phyloP scores from a whole-genome alignment of 2,329 filamentous ascomycete genomes.

The Colletotrichum gloeosporioides region DNA sequence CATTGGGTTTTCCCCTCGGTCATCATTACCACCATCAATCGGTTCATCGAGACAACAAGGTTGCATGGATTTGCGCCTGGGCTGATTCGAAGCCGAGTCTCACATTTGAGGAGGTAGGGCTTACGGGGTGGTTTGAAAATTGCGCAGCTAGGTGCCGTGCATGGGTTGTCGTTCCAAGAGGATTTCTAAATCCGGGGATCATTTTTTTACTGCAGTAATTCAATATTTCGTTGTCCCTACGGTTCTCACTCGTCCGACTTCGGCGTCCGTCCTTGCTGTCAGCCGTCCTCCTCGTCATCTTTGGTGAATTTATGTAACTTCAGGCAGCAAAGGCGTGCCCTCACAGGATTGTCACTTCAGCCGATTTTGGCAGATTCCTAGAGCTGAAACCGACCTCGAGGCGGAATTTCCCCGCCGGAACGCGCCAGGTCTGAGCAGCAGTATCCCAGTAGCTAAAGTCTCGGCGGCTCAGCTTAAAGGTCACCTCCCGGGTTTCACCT shows the following conservation, averaged over 20 bases:
- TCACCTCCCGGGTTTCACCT: constrained; percentile 52
- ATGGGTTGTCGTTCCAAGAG: too few species aligned
- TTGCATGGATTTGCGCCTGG: not conserved
- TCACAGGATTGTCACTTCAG: not conserved
- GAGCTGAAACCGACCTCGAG: constrained; percentile 40
- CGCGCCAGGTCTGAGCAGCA: constrained; percentile 62
- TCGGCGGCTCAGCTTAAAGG: constrained; percentile 61
- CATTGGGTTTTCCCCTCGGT: not conserved
- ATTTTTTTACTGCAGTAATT: too few species aligned
- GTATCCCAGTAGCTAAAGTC: constrained; percentile 73
- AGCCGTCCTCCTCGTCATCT: not conserved
- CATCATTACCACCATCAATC: not conserved
- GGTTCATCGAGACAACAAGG: not conserved
- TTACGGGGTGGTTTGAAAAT: not conserved
- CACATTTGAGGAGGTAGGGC: too few species aligned
- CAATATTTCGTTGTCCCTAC: too few species aligned
- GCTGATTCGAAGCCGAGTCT: too few species aligned
- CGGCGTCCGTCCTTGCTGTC: too few species aligned
- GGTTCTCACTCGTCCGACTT: too few species aligned
- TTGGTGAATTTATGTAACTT: not conserved
- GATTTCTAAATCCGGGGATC: too few species aligned
- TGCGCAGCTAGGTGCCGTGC: not conserved
- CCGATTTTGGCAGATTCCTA: not conserved
- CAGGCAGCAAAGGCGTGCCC: not conserved
- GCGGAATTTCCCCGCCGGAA: constrained; percentile 48